phyloP scores from a whole-genome alignment of 345 rosid genomes.

The Ceriops tagal region DNA sequence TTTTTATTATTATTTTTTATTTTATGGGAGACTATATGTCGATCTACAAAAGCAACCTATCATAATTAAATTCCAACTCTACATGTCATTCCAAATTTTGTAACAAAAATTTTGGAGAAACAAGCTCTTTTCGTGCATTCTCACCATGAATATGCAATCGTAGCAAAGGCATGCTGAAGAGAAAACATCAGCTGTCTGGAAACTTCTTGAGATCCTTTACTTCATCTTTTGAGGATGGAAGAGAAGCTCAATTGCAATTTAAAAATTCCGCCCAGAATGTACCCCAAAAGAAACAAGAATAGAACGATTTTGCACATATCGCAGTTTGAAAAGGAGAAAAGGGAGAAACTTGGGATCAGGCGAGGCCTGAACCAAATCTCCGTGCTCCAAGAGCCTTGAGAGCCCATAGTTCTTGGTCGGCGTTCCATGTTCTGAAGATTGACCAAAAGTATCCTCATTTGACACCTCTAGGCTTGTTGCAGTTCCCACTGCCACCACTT shows the following conservation, averaged over 20 bases:
- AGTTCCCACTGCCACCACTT: background rate
- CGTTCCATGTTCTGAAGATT: too few species aligned
- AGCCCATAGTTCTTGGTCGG: conserved; percentile 2
- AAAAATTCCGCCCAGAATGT: background rate
- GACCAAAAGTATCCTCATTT: too few species aligned
- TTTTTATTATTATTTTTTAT: too few species aligned
- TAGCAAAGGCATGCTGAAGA: background rate
- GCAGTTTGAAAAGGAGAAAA: conserved; percentile 46
- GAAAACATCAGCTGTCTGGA: background rate
- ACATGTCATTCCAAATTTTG: too few species aligned
- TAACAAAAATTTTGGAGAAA: too few species aligned
- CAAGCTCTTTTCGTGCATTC: background rate
- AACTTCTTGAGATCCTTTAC: background rate
- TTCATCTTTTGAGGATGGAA: background rate
- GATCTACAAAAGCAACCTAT: too few species aligned
- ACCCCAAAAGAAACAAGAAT: background rate
- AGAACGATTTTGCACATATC: background rate
- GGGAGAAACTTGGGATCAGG: conserved; percentile 47
- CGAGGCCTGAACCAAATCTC: conserved; percentile 75
- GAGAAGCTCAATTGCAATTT: too few species aligned
- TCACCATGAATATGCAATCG: background rate
- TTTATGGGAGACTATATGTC: too few species aligned
- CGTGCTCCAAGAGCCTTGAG: conserved; percentile 52
- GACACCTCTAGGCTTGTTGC: too few species aligned
- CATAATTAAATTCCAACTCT: too few species aligned